These are phyloP conservation scores for Penicillium sp. DNA, from an alignment of 2,329 filamentous ascomycete species.

Conservation along the genomic window DNA sequence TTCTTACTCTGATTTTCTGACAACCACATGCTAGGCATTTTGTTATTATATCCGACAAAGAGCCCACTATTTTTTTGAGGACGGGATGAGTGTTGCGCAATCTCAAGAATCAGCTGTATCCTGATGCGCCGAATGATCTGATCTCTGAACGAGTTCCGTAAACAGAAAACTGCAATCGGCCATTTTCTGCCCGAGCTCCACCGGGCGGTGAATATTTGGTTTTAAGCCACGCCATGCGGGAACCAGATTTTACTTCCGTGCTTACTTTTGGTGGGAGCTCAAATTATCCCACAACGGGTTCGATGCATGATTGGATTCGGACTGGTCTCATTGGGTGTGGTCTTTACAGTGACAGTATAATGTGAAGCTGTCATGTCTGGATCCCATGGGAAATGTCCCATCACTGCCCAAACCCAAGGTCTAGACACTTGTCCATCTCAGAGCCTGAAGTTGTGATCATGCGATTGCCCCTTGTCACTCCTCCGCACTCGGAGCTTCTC, in stretches of 20 bases:
- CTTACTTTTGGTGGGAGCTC: background rate
- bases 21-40: constrained; percentile 90
- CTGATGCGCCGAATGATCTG: background rate
- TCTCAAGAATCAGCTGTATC: background rate
- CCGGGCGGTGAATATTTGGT: constrained; percentile 8
- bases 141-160: constrained; percentile 4
- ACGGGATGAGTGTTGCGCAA: background rate
- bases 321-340: background rate
- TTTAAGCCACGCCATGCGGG: constrained; percentile 18
- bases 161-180: constrained; percentile 12
- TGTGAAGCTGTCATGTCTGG: constrained; percentile 3
- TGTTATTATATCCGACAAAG: constrained; percentile 19
- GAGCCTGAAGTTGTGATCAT: too few relatives aligned
- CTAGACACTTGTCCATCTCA: background rate
- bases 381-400: background rate
- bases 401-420: background rate
- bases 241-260: constrained; percentile 5
- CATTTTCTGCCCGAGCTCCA: constrained; percentile 10
- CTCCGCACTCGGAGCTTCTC: too few relatives aligned
- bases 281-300: background rate
- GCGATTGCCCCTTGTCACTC: too few relatives aligned
- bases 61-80: background rate
- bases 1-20: constrained; percentile 85
- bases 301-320: background rate
- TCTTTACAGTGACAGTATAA: constrained; percentile 2